Evolutionary conservation across 805 yeast genomes (phyloP).

Genomic region (Monosporozyma yasuniensis): DNA sequence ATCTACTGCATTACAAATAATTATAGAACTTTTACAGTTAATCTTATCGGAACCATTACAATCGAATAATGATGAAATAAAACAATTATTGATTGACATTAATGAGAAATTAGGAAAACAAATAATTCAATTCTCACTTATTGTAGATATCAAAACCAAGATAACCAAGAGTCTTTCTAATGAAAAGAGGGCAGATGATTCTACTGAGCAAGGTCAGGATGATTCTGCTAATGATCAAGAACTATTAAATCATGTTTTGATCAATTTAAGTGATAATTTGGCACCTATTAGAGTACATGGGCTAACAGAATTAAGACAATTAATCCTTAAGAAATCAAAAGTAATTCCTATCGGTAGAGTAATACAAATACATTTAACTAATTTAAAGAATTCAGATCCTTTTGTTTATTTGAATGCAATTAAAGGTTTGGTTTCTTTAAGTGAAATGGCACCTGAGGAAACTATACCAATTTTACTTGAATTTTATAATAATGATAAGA

Average conservation of each 20-base stretch:
- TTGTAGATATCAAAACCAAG: background rate
- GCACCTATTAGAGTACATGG: conserved; percentile 88
- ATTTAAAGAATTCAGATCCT: conserved; percentile 73
- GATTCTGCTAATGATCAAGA: background rate
- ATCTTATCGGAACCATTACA: conserved; percentile 19
- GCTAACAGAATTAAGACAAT: conserved; percentile 48
- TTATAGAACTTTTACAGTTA: conserved; percentile 33
- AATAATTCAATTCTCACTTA: background rate
- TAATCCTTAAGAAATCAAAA: conserved; percentile 42
- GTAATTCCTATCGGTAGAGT: conserved; percentile 47
- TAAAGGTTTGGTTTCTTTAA: conserved; percentile 58
- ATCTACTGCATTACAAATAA: conserved; percentile 17
- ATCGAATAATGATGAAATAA: background rate
- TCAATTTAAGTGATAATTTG: conserved; percentile 62
- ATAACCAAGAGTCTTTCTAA: conserved; percentile 12
- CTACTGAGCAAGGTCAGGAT: background rate
- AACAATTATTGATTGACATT: background rate
- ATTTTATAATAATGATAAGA: conserved; percentile 31
- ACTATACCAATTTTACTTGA: conserved; percentile 34
- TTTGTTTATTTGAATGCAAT: conserved; percentile 78
- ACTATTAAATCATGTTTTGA: conserved; percentile 48
- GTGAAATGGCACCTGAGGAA: conserved; percentile 35
- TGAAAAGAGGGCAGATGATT: conserved; percentile 3
- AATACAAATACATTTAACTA: conserved; percentile 50
- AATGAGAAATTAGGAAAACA: background rate